Base-by-base conservation (phyloP, 352 stramenopile genomes). In the Phytopythium litorale region DNA sequence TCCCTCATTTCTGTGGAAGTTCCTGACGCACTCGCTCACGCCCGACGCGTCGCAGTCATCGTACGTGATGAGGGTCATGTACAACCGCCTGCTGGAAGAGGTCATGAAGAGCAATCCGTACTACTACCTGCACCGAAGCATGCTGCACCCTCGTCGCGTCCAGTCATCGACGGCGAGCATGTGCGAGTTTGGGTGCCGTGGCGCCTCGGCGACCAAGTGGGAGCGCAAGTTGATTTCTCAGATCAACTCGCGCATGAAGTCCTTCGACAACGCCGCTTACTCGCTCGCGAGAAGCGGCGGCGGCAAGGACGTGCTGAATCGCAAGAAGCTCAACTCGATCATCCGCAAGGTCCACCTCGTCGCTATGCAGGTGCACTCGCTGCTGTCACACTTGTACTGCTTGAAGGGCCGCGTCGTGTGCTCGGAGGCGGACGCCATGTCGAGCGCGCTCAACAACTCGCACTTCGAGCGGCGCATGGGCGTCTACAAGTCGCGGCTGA, bases 301-400 rank as follows among this genome's bases (percentile, higher is more conserved):
- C 43, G 76, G 75, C 4, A 79, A 85, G 43, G 78, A 89, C 42
- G 56, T 85, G 6, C 67, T 90, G 37, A 92, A 78, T 48, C 83
- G 83, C 25, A 90, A 90, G 71, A 92, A 92, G 59, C 81, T 90
- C 71, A 92, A 92, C 65, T 90, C 83, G 21, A 90, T 84, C 19
- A 89, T 92, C 35, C 81, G 83, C 6, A 92, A 92, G 57, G 60
- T 92, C 25, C 83, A 92, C 62, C 68, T 92, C 16, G 81, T 92
- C 35, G 83, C 81, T 0, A 86, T 92, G 54, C 83, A 92, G 56
- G 46, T 92, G 13, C 83, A 92, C 58, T 88, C 79, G 18, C 60
- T 92, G 7, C 70, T 92, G 12, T 86, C 76, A 1, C 81, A 92
- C 59, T 35, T 92, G 9, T 90, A 88, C 66, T 90, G 83, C 50